Base-by-base conservation (phyloP, 2,329 filamentous ascomycete genomes). In the Capronia coronata region DNA sequence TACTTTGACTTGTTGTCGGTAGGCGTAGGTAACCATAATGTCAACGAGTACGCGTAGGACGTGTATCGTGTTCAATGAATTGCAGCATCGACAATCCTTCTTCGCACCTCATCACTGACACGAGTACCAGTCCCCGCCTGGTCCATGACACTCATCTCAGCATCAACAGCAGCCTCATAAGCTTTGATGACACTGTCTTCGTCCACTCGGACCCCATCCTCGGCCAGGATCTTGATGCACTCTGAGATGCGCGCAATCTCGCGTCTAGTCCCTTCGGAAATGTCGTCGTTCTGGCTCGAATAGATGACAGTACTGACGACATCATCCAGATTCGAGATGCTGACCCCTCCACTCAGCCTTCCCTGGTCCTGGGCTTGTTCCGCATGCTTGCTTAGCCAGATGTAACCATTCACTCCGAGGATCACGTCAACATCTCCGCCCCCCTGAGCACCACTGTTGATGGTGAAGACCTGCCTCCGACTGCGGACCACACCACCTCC, bases 391-490 rank as follows among this genome's bases (percentile, higher is more conserved):
- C 84, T 83, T 63, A 97, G 90, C 86, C 88, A 98, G 51, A 97
- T 89, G 65, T 94, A 97, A 1, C 93, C 93, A 63, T 98, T 98
- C 32, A 98, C 93, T 2, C 93, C 93, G 1, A 98, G 75, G 45
- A 95, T 78, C 6, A 97, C 81, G 64, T 96, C 87, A 22, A 98
- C 79, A 16, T 68, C 69, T 1, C 71, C 72, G 7, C 69, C 68
- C 8, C 67, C 68, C 3, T 71, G 72, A 27, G 71, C 68, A 10
- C 68, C 66, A 11, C 68, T 69, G 41, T 59, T 59, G 61, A 94
- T 73, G 0, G 88, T 93, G 78, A 93, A 95, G 34, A 93, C 84
- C 71, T 98, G 93, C 49, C 90, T 75, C 60, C 91, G 80, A 19
- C 83, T 81, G 45, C 93, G 75, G 23, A 94, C 87, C 1, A 97